Evolutionary conservation across 352 stramenopile genomes (phyloP).

Genomic region (Pythium biforme): DNA sequence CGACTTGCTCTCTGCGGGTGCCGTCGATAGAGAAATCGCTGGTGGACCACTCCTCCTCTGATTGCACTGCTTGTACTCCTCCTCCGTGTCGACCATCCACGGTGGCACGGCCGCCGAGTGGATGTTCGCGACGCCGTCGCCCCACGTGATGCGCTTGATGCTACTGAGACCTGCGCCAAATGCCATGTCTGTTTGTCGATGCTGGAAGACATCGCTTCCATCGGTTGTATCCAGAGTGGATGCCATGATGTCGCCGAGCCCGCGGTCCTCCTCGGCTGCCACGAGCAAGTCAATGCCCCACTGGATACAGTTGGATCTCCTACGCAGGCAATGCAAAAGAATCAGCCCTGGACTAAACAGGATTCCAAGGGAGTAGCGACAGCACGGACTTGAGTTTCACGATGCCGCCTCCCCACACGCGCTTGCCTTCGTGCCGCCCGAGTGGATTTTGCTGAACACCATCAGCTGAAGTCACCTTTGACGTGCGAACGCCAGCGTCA

Average conservation of each 20-base stretch:
- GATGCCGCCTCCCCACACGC: slow-evolving; percentile 68
- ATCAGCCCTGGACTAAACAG: too few relatives aligned
- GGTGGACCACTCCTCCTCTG: slow-evolving; percentile 5
- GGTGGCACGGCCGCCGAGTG: slow-evolving; percentile 63
- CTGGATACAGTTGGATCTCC: slow-evolving; percentile 44
- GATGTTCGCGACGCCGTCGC: slow-evolving; percentile 48
- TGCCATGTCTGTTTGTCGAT: slow-evolving; percentile 53
- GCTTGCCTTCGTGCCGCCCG: slow-evolving; percentile 43
- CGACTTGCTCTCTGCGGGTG: not conserved
- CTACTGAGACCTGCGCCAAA: slow-evolving; percentile 40
- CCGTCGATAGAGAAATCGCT: not conserved
- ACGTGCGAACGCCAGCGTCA: not conserved
- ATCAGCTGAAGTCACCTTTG: slow-evolving; percentile 32
- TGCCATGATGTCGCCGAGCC: not conserved
- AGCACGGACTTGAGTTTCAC: slow-evolving; percentile 40
- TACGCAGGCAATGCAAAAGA: too few relatives aligned
- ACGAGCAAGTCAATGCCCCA: slow-evolving; percentile 65
- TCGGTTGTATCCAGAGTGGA: not conserved
- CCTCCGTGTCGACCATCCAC: slow-evolving; percentile 70
- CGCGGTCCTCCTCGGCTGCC: slow-evolving; percentile 37
- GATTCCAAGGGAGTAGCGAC: too few relatives aligned
- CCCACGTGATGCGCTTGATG: slow-evolving; percentile 46
- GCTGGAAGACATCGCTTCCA: slow-evolving; percentile 16
- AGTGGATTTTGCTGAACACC: slow-evolving; percentile 54
- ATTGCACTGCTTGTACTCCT: slow-evolving; percentile 71